These are phyloP conservation scores for Lactifluus pinguis DNA, from an alignment of 768 basidiomycete genomes.

Conservation along the genomic window DNA sequence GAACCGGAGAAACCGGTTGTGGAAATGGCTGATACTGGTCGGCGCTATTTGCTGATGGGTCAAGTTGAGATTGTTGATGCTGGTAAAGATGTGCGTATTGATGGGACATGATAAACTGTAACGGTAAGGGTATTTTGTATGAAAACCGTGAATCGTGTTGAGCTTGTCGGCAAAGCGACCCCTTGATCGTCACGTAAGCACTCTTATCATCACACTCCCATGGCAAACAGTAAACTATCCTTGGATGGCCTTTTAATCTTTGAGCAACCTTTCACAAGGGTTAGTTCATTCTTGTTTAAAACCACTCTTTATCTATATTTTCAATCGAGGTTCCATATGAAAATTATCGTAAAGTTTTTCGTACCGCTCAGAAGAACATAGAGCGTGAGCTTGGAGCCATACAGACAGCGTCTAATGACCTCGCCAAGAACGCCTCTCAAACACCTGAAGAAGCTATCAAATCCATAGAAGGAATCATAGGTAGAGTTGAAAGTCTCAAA, in stretches of 20 bases:
- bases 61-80: background rate
- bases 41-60: background rate
- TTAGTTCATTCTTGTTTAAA: conserved; percentile 27
- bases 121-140: no score
- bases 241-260: conserved; percentile 70
- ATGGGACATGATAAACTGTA: conserved; percentile 10
- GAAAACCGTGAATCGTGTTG: no score
- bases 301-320: background rate
- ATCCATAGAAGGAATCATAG: conserved; percentile 67
- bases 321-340: conserved; percentile 72
- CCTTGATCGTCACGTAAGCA: conserved; percentile 7
- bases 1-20: background rate
- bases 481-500: conserved; percentile 69
- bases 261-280: conserved; percentile 76
- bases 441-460: conserved; percentile 46
- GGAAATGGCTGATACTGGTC: background rate
- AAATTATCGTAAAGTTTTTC: conserved; percentile 82
- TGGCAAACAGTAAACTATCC: conserved; percentile 44
- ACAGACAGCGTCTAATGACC: conserved; percentile 47
- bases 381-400: conserved; percentile 68
- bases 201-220: background rate
- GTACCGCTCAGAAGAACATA: conserved; percentile 69
- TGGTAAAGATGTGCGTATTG: conserved; percentile 16
- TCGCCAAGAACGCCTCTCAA: conserved; percentile 40
- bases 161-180: background rate